Conservation (phyloP, 139 green algal genomes). For the Asterochloris erici region DNA sequence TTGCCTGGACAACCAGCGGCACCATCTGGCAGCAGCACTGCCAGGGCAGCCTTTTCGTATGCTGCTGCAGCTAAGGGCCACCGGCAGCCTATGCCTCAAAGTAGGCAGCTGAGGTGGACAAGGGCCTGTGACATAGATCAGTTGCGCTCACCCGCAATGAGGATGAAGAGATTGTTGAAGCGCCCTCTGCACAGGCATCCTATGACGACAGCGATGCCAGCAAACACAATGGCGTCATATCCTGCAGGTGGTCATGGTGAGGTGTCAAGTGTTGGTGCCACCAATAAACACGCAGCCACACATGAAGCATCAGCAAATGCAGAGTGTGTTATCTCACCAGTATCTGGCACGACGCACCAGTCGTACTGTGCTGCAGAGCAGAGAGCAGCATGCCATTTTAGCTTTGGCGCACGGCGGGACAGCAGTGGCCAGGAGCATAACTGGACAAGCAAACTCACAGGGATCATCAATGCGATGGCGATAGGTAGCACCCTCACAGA, state of each 20-base stretch:
- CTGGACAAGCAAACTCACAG: too few species aligned
- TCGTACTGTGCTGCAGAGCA: constrained; percentile 23
- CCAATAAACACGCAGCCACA: too few species aligned
- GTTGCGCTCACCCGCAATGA: constrained; percentile 20
- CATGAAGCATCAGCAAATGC: too few species aligned
- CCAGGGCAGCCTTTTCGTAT: background rate
- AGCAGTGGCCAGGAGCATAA: too few species aligned
- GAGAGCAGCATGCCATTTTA: background rate
- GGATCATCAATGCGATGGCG: too few species aligned
- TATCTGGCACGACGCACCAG: constrained; percentile 29
- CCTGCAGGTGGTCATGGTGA: background rate
- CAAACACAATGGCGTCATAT: constrained; percentile 41
- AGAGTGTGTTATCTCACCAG: background rate
- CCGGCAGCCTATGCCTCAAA: background rate
- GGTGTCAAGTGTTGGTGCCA: too few species aligned
- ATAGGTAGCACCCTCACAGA: too few species aligned
- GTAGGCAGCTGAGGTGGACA: background rate
- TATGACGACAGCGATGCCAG: constrained; percentile 32
- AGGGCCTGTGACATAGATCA: background rate
- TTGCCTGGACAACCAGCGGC: background rate
- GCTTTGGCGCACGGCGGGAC: too few species aligned
- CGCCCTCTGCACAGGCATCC: constrained; percentile 38
- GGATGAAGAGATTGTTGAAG: constrained; percentile 39
- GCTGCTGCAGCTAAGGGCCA: background rate
- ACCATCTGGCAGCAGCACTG: background rate